Percentiles rank a stretch among this genome's conserved stretches.
Evolutionary conservation across 2,329 filamentous ascomycete genomes (phyloP).

Genomic region (Cladophialophora chaetospira): DNA sequence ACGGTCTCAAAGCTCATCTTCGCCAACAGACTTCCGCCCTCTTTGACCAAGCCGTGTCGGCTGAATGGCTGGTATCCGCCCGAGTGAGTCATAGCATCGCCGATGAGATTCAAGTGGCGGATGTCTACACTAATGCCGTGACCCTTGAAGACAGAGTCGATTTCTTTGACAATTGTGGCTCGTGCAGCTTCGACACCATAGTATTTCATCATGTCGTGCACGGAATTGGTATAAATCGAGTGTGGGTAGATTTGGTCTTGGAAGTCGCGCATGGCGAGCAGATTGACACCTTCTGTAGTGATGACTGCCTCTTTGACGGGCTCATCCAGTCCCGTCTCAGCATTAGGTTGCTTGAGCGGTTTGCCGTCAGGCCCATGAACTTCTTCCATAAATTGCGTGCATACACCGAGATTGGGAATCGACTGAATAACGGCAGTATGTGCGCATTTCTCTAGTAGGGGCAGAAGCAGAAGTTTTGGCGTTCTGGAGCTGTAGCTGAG

Average conservation of each 20-base stretch:
- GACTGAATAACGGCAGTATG: conserved; percentile 82
- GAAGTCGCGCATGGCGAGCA: conserved; percentile 87
- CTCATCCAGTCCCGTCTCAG: conserved; percentile 52
- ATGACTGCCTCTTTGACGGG: conserved; percentile 49
- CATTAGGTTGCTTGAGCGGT: conserved; percentile 46
- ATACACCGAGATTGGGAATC: conserved; percentile 73
- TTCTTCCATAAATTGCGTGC: conserved; percentile 67
- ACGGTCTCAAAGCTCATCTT: conserved; percentile 99
- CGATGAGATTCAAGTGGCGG: conserved; percentile 91
- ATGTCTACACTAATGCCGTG: conserved; percentile 93
- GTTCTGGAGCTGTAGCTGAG: conserved; percentile 78
- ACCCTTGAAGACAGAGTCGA: conserved; percentile 79
- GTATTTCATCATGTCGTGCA: conserved; percentile 76
- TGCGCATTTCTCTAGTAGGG: conserved; percentile 79
- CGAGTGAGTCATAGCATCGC: conserved; percentile 94
- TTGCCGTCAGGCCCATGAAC: conserved; percentile 51
- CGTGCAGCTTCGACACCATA: conserved; percentile 96
- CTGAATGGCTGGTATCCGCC: conserved; percentile 91
- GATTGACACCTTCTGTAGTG: conserved; percentile 81
- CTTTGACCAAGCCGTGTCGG: conserved; percentile 76
- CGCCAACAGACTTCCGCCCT: conserved; percentile 86
- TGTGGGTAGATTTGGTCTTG: conserved; percentile 83
- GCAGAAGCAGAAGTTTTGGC: conserved; percentile 91
- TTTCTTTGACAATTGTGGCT: conserved; percentile 80
- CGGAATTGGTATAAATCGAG: conserved; percentile 87